Conservation (phyloP, 345 rosid species). For the Eucalyptus leucophloia region DNA sequence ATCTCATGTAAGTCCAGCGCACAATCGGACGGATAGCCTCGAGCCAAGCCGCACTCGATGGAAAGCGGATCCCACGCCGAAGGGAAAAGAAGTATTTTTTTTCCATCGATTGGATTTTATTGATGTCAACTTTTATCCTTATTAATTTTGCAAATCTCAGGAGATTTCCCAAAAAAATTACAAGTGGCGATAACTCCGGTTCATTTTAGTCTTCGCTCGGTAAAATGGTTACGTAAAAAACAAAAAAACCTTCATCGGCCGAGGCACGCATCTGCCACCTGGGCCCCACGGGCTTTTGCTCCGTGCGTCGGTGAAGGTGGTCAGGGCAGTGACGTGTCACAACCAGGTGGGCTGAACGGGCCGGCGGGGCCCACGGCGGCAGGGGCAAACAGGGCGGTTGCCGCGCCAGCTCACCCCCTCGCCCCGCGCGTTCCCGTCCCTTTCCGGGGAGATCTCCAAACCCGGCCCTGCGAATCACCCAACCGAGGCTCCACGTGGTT, state of each 20-base stretch:
- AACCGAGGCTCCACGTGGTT: neutral
- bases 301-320: neutral
- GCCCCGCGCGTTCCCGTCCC: neutral
- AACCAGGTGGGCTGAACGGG: neutral
- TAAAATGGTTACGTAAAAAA: neutral
- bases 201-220: neutral
- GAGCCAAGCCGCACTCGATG: neutral
- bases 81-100: neutral
- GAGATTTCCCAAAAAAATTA: neutral
- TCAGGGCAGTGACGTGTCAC: neutral
- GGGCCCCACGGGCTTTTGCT: neutral
- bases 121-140: neutral
- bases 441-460: neutral
- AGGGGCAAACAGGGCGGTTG: neutral
- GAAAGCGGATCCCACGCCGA: neutral
- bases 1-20: neutral
- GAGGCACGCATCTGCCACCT: neutral
- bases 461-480: neutral
- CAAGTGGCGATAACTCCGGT: neutral
- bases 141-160: neutral
- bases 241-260: neutral
- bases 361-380: neutral
- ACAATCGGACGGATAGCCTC: neutral
- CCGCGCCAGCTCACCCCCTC: neutral
- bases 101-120: neutral